A percentile compares a stretch with the other conserved stretches of the same genome.
Conservation (phyloP, 2,329 filamentous ascomycete species). For the Coniochaeta sp. region DNA sequence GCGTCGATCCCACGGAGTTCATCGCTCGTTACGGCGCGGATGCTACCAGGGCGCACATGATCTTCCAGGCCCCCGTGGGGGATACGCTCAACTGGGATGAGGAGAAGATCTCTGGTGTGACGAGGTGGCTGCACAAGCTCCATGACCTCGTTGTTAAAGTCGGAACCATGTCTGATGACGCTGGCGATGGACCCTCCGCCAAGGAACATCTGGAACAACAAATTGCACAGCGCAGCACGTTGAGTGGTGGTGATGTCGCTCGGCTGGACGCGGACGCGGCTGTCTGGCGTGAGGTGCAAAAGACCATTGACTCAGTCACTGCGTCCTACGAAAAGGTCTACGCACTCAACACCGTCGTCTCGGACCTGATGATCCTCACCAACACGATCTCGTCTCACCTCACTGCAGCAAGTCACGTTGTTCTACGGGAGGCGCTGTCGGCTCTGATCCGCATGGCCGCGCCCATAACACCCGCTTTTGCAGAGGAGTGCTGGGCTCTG, state of each 20-base stretch:
- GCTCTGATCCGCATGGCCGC: conserved; percentile 65
- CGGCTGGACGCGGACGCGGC: conserved; percentile 38
- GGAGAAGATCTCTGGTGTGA: conserved; percentile 70
- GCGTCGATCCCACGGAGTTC: conserved; percentile 70
- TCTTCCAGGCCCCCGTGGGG: conserved; percentile 79
- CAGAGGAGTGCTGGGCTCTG: conserved; percentile 71
- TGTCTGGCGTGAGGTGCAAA: conserved; percentile 60
- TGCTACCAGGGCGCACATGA: conserved; percentile 74
- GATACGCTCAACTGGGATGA: conserved; percentile 88
- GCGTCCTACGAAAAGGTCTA: conserved; percentile 64
- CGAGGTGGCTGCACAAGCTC: conserved; percentile 69
- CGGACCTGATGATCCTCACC: conserved; percentile 74
- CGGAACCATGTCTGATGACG: conserved; percentile 6
- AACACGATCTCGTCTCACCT: conserved; percentile 52
- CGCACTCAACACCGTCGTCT: conserved; percentile 75
- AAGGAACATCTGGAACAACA: conserved; percentile 27
- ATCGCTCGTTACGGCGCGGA: conserved; percentile 74
- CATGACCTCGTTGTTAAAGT: conserved; percentile 44
- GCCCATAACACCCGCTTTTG: conserved; percentile 71
- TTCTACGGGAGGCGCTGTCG: conserved; percentile 42
- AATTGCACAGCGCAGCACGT: conserved; percentile 19
- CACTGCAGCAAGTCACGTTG: conserved; percentile 25
- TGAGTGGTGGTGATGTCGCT: conserved; percentile 22
- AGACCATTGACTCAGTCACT: conserved; percentile 59
- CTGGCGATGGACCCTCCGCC: conserved; percentile 8